Evolutionary conservation across 2,329 filamentous ascomycete genomes (phyloP).

Genomic region (Epichloe gansuensis): DNA sequence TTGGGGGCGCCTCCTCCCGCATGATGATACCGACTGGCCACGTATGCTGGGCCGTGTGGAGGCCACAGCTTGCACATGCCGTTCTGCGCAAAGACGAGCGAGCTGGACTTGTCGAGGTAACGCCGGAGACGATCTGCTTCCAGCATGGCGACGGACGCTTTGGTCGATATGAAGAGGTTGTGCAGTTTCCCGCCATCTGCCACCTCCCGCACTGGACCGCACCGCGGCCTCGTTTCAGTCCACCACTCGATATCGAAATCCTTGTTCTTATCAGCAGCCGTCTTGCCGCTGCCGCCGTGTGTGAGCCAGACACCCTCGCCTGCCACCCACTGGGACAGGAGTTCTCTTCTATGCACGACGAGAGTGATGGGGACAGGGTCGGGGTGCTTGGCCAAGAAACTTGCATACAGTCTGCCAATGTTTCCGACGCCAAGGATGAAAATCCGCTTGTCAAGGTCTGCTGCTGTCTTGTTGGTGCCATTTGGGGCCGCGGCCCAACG

Average conservation of each 20-base stretch:
- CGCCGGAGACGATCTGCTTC: slow-evolving; percentile 46
- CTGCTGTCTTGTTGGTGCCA: background rate
- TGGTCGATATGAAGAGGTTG: slow-evolving; percentile 69
- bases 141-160: slow-evolving; percentile 54
- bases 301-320: slow-evolving; percentile 33
- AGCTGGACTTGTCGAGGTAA: slow-evolving; percentile 52
- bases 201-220: slow-evolving; percentile 28
- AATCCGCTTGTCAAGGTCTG: slow-evolving; percentile 36
- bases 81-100: slow-evolving; percentile 77
- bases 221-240: slow-evolving; percentile 30
- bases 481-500: background rate
- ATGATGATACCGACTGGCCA: slow-evolving; percentile 26
- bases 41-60: slow-evolving; percentile 34
- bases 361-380: slow-evolving; percentile 64
- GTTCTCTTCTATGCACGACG: slow-evolving; percentile 53
- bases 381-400: slow-evolving; percentile 48
- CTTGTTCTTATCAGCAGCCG: slow-evolving; percentile 18
- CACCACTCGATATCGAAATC: slow-evolving; percentile 43
- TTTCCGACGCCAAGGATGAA: slow-evolving; percentile 74
- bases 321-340: slow-evolving; percentile 35
- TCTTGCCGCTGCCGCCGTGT: slow-evolving; percentile 16
- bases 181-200: slow-evolving; percentile 36
- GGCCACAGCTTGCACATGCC: slow-evolving; percentile 63
- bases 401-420: slow-evolving; percentile 67
- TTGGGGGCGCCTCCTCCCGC: slow-evolving; percentile 36